A percentile compares a stretch with the other conserved stretches of the same genome.
Evolutionary conservation across 192 early-diverging fungal species (phyloP).

Genomic region (Coemansia sp.): DNA sequence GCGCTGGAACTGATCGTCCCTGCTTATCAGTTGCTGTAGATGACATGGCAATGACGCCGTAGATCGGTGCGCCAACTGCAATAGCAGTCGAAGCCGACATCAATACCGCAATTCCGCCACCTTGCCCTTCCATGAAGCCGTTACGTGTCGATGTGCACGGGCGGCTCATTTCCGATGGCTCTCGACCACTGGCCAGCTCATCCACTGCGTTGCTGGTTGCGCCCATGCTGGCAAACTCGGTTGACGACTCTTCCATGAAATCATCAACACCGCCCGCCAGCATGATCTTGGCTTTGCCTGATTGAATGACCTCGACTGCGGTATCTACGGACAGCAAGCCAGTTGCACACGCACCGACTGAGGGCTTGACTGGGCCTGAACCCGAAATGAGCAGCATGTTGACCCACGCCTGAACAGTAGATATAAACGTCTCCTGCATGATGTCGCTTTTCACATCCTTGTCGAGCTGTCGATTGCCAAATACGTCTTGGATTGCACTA

Average conservation of each 20-base stretch:
- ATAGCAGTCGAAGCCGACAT: slow-evolving; percentile 84
- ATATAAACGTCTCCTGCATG: slow-evolving; percentile 71
- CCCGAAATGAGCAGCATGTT: slow-evolving; percentile 91
- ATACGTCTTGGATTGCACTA: slow-evolving; percentile 66
- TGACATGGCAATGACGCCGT: slow-evolving; percentile 80
- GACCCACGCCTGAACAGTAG: slow-evolving; percentile 46
- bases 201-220: slow-evolving; percentile 83
- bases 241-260: slow-evolving; percentile 81
- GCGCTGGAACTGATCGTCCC: slow-evolving; percentile 88
- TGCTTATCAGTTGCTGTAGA: slow-evolving; percentile 94
- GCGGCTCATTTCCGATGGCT: slow-evolving; percentile 85
- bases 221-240: slow-evolving; percentile 94
- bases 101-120: slow-evolving; percentile 82
- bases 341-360: slow-evolving; percentile 88
- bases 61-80: slow-evolving; percentile 87
- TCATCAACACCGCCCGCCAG: slow-evolving; percentile 89
- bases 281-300: slow-evolving; percentile 86
- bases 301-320: slow-evolving; percentile 83
- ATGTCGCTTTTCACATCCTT: slow-evolving; percentile 80
- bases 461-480: slow-evolving; percentile 72
- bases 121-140: slow-evolving; percentile 92
- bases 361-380: slow-evolving; percentile 79
- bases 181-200: slow-evolving; percentile 82
- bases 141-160: slow-evolving; percentile 82
- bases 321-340: slow-evolving; percentile 90